Evolutionary conservation across 345 rosid genomes (phyloP).

Genomic region (Litchi chinensis): DNA sequence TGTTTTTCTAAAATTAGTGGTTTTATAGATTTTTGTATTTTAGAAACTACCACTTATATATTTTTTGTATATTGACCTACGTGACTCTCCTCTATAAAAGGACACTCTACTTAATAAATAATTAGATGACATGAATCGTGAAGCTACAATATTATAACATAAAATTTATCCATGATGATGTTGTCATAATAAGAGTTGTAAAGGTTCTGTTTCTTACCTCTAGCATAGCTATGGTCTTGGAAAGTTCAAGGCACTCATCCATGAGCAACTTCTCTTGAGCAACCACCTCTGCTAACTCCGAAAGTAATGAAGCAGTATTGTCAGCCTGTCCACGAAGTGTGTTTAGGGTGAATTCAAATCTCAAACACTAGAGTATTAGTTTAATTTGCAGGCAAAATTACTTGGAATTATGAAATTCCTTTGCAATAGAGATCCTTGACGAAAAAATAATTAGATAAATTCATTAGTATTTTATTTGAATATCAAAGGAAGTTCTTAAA

Average conservation of each 20-base stretch:
- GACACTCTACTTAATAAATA: neutral
- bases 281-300: slow-evolving; percentile 59
- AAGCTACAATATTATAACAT: neutral
- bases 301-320: slow-evolving; percentile 37
- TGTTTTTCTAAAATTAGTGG: no score
- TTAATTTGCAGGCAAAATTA: no score
- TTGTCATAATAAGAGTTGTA: neutral
- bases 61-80: no score
- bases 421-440: no score
- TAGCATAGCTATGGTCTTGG: slow-evolving; percentile 45
- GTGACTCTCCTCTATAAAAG: no score
- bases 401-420: no score
- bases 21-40: no score
- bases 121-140: neutral
- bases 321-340: slow-evolving; percentile 40
- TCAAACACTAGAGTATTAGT: no score
- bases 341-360: slow-evolving; percentile 11
- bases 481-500: no score
- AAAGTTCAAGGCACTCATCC: slow-evolving; percentile 62
- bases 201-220: slow-evolving; percentile 42
- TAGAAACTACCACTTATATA: no score
- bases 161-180: neutral
- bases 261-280: slow-evolving; percentile 65
- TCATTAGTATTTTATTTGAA: no score
- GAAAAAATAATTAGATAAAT: no score